Evolutionary conservation across 2,329 filamentous ascomycete genomes (phyloP).

Genomic region (Botrytis paeoniae): DNA sequence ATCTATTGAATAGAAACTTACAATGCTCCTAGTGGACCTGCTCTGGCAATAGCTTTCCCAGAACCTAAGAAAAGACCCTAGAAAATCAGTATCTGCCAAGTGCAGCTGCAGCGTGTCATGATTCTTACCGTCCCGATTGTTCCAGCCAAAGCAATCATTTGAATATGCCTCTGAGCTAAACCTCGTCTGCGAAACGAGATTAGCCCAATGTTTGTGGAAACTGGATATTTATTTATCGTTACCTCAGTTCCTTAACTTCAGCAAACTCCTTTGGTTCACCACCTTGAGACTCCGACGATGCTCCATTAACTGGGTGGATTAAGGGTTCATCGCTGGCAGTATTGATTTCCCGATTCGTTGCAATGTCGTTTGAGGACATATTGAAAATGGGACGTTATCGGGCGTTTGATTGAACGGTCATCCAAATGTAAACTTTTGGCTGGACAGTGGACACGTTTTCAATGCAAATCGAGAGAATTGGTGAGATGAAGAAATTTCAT

Average conservation of each 20-base stretch:
- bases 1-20: slow-evolving; percentile 20
- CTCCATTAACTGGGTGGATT: not conserved
- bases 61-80: slow-evolving; percentile 37
- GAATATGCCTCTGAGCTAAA: slow-evolving; percentile 43
- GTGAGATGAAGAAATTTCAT: too few relatives aligned
- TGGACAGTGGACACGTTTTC: not conserved
- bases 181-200: slow-evolving; percentile 21
- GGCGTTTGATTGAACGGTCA: not conserved
- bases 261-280: slow-evolving; percentile 9
- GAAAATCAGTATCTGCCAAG: not conserved
- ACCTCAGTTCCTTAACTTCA: slow-evolving; percentile 19
- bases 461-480: not conserved
- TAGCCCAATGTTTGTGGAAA: not conserved
- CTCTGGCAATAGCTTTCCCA: slow-evolving; percentile 50
- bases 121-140: slow-evolving; percentile 41
- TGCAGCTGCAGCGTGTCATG: too few relatives aligned
- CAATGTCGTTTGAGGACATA: not conserved
- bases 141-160: slow-evolving; percentile 44
- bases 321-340: slow-evolving; percentile 8
- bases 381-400: not conserved
- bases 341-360: not conserved
- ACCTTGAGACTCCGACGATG: not conserved
- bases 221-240: not conserved
- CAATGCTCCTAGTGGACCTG: slow-evolving; percentile 50
- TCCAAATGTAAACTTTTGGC: not conserved